Evolutionary conservation across 148 eudicot species (phyloP), one percentile per base, ranked within the genome.

Genomic region (Silene latifolia): DNA sequence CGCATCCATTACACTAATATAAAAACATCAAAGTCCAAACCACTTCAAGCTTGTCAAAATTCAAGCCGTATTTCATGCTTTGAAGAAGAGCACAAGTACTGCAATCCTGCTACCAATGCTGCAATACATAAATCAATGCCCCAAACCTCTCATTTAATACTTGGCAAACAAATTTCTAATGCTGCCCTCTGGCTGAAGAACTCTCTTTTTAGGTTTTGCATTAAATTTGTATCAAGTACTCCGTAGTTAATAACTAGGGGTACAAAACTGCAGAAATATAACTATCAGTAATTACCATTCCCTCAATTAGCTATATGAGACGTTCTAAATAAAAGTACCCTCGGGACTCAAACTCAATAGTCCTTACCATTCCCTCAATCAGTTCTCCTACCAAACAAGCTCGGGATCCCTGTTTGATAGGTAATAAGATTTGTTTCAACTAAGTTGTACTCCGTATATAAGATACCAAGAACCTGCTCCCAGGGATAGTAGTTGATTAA

Each of bases 391-490:
- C 13, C 23, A 66, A 1, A 35, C 48, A 66, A 32, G 21, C 69
- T 66, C 48, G 14, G 67, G 44, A 4, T 27, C 15, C 8, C 11
- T 29, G 32, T 27, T 13, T 13, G 19, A 64, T 64, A 66, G 69
- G 44, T 39, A 35, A 46, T 18, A 23, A 32, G 69, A 63, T 19
- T 9, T 3, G n/a, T 69, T 48, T 35, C 17, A 39, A 63, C 39
- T 11, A 44, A 59, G 14, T 72, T 15, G 44, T 39, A 39, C 8
- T 39, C 8, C 44, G 29, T 47, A 54, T 47, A 67, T 29, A 32
- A 53, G 81, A 74, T 59, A 60, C 24, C 1, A 66, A 61, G 64
- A 20, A 60, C 18, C 63, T 11, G 10, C 15, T 39, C 73, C 21
- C 8, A 15, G 10, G 56, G 65, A 56, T 18, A 42, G 60, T 13